These are phyloP conservation scores for Mortierella sp. DNA, from an alignment of 371 early-diverging fungal species.

Conservation along the genomic window DNA sequence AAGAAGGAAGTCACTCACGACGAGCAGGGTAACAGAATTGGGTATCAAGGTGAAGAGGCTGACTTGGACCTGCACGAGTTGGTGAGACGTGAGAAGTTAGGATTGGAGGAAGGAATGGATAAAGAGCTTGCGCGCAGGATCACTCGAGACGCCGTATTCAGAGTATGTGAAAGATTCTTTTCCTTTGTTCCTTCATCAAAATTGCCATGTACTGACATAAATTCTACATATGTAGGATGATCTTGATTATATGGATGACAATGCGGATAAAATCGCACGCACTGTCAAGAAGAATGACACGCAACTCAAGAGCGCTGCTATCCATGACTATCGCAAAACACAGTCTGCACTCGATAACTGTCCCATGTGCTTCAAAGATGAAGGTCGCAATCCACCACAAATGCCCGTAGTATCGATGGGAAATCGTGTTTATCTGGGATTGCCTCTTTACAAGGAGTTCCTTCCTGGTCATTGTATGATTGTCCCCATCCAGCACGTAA, in stretches of 20 bases:
- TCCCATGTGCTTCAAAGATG: constrained; percentile 81
- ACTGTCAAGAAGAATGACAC: constrained; percentile 70
- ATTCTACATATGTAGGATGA: constrained; percentile 62
- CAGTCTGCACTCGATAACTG: constrained; percentile 80
- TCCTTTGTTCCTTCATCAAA: background rate
- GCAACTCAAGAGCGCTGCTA: constrained; percentile 58
- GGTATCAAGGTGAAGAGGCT: constrained; percentile 72
- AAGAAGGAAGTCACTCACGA: constrained; percentile 73
- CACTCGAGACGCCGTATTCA: constrained; percentile 79
- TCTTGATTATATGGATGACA: constrained; percentile 94
- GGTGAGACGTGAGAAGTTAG: constrained; percentile 77
- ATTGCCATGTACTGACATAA: background rate
- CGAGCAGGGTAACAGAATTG: constrained; percentile 66
- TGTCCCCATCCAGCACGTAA: constrained; percentile 88
- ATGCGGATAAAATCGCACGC: constrained; percentile 82
- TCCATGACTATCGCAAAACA: constrained; percentile 75
- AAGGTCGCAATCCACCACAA: constrained; percentile 69
- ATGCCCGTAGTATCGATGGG: constrained; percentile 85
- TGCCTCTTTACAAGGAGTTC: constrained; percentile 83
- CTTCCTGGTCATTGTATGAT: constrained; percentile 91
- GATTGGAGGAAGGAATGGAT: constrained; percentile 69
- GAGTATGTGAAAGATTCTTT: constrained; percentile 42
- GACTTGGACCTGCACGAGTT: constrained; percentile 70
- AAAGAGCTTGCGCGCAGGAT: constrained; percentile 81
- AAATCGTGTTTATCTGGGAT: constrained; percentile 81